Percentiles rank a stretch among this genome's conserved stretches.
Evolutionary conservation across 2,329 filamentous ascomycete genomes (phyloP).

Genomic region (Annulohypoxylon truncatum): DNA sequence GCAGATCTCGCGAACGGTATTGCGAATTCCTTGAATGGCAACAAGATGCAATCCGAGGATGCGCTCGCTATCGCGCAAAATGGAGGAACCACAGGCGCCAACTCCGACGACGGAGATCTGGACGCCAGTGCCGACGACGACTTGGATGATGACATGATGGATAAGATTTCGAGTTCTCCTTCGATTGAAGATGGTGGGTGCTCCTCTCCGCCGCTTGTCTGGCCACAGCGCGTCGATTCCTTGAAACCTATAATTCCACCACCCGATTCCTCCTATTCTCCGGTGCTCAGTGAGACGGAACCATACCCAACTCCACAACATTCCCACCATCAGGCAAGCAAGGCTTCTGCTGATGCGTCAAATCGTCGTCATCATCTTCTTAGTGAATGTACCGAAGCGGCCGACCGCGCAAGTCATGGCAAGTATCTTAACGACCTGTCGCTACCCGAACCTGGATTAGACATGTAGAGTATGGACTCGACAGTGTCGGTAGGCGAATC

Average conservation of each 20-base stretch:
- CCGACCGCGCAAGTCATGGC: conserved; percentile 51
- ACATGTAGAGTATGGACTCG: conserved; percentile 31
- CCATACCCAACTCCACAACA: conserved; percentile 54
- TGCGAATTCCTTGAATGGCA: conserved; percentile 54
- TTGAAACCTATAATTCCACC: conserved; percentile 51
- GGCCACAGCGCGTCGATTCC: conserved; percentile 60
- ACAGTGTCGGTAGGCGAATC: conserved; percentile 16
- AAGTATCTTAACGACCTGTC: conserved; percentile 39
- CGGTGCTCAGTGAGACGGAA: conserved; percentile 51
- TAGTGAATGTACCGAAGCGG: conserved; percentile 58
- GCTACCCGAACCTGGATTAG: conserved; percentile 25
- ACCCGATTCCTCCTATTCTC: conserved; percentile 49
- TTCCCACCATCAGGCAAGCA: conserved; percentile 49
- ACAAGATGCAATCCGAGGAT: conserved; percentile 64
- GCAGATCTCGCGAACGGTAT: conserved; percentile 59
- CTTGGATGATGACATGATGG: conserved; percentile 93
- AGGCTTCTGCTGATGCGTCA: conserved; percentile 48
- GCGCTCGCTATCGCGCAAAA: conserved; percentile 71
- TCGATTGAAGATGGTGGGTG: conserved; percentile 99
- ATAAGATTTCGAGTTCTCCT: conserved; percentile 98
- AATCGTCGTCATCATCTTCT: conserved; percentile 60
- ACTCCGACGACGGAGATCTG: conserved; percentile 70
- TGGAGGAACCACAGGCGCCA: conserved; percentile 62
- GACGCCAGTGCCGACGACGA: conserved; percentile 79
- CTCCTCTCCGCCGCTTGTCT: conserved; percentile 56